These are phyloP conservation scores for Chlamydomonas incerta DNA, from an alignment of 139 green algal species.

Conservation along the genomic window DNA sequence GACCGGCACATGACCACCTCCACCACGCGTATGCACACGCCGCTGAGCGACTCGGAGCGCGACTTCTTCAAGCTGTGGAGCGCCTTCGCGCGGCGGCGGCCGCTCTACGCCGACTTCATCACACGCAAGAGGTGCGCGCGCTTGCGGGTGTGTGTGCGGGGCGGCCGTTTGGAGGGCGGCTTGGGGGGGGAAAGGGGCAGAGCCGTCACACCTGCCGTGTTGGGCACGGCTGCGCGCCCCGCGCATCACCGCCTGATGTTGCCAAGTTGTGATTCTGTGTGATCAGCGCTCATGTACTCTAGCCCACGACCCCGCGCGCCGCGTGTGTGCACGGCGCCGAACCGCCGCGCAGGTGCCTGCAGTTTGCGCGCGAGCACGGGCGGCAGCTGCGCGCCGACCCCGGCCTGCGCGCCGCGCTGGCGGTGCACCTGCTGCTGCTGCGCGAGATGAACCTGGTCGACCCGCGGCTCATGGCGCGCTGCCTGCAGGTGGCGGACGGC, in stretches of 20 bases:
- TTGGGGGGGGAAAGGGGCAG: no score
- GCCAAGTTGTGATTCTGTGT: no score
- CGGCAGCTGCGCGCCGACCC: neutral
- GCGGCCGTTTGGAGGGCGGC: neutral
- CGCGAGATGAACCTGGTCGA: constrained; percentile 30
- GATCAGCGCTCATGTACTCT: no score
- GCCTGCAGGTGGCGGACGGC: constrained; percentile 15
- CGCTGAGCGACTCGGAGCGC: neutral
- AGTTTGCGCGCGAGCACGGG: constrained; percentile 6
- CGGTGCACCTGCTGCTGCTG: constrained; percentile 30
- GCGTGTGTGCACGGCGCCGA: no score
- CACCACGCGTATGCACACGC: neutral
- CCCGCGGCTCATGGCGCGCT: neutral
- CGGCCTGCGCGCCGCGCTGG: constrained; percentile 12
- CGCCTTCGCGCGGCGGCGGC: constrained; percentile 17
- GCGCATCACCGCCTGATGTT: no score
- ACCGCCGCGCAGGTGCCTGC: constrained; percentile 14
- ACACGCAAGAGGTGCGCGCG: neutral
- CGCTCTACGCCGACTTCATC: constrained; percentile 26
- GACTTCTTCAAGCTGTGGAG: constrained; percentile 23
- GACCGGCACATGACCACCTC: neutral
- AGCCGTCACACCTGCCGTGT: no score
- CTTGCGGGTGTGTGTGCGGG: no score
- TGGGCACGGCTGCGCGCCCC: no score
- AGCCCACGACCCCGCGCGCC: no score